These are phyloP conservation scores for Antrodiella citrinella DNA, from an alignment of 768 basidiomycete species.

Conservation along the genomic window DNA sequence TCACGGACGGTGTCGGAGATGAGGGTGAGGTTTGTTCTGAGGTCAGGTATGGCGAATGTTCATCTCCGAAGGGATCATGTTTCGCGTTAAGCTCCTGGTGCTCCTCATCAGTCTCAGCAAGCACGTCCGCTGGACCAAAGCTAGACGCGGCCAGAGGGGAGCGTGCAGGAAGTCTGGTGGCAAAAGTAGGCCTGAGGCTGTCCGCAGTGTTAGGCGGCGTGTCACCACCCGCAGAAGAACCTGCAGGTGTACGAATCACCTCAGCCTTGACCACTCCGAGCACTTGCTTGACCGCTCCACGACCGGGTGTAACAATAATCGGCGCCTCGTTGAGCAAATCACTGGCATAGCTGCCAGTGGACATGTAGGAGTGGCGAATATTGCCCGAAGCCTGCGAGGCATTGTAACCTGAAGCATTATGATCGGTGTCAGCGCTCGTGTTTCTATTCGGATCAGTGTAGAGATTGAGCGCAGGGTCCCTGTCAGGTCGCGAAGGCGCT, in stretches of 20 bases:
- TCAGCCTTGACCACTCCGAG: slow-evolving; percentile 74
- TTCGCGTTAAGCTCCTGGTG: slow-evolving; percentile 20
- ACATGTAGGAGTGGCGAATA: slow-evolving; percentile 59
- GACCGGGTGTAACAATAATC: slow-evolving; percentile 68
- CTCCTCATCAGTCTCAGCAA: slow-evolving; percentile 36
- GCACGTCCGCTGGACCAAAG: slow-evolving; percentile 62
- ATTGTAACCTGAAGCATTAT: slow-evolving; percentile 27
- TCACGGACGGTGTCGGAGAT: slow-evolving; percentile 20
- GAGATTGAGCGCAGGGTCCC: slow-evolving; percentile 53
- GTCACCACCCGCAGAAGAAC: slow-evolving; percentile 16
- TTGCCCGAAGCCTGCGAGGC: slow-evolving; percentile 49
- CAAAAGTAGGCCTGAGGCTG: slow-evolving; percentile 28
- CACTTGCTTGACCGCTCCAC: slow-evolving; percentile 56
- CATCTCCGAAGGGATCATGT: slow-evolving; percentile 59
- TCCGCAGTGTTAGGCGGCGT: slow-evolving; percentile 26
- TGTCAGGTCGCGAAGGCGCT: slow-evolving; percentile 39
- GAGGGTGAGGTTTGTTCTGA: slow-evolving; percentile 17
- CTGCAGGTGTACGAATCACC: slow-evolving; percentile 53
- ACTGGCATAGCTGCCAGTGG: slow-evolving; percentile 66
- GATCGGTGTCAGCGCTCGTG: slow-evolving; percentile 21
- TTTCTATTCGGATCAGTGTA: slow-evolving; percentile 33
- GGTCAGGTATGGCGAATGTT: slow-evolving; percentile 30
- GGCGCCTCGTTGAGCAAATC: slow-evolving; percentile 77
- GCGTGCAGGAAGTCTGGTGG: slow-evolving; percentile 38
- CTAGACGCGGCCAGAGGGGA: slow-evolving; percentile 67